Evolutionary conservation across 768 basidiomycete genomes (phyloP), one percentile per base, ranked within the genome.

Genomic region (Crepidotus variabilis): DNA sequence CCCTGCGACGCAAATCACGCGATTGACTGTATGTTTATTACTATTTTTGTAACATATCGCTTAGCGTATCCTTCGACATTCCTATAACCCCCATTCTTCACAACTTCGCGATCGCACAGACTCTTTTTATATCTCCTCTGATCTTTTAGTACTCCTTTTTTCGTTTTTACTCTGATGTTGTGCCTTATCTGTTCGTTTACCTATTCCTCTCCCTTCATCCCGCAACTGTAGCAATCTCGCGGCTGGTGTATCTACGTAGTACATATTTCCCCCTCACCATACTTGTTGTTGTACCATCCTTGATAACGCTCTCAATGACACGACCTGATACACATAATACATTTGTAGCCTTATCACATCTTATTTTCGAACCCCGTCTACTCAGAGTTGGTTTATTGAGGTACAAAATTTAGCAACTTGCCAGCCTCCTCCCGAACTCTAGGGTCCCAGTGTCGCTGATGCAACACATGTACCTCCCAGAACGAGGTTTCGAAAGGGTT

Each of bases 401-500:
- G 56, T 54, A 69, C 68, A 60, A 73, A 79, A 54, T 72, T 75
- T 56, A 82, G 71, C 59, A 92, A 71, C 62, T 77, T 81, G 51
- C 63, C 71, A 51, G 92, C 93, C 62, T 82, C 87, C 49, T 76
- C 77, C 59, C 90, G 76, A 7, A 97, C 87, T 52, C 75, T 72
- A 63, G 78, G 71, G 71, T 95, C 90, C 67, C 78, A 82, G 68
- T 92, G 86, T 32, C 73, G 75, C 61, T 72, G 69, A 60, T 76
- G 75, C 50, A 91, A 78, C 57, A 87, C 70, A 59, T 87, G 73
- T 55, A 95, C 71, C 74, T 99, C 97, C 82, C 86, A 98, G 63
- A 93, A 87, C 47, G 84, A 89, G 32, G 92, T 87, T 49, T 86
- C 90, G 66, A 96, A 92, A 34, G 92, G 82, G 69, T 87, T 83